Base-by-base conservation (phyloP, 225 moss, liverwort and hornwort genomes). In the Marchantia polymorpha region DNA sequence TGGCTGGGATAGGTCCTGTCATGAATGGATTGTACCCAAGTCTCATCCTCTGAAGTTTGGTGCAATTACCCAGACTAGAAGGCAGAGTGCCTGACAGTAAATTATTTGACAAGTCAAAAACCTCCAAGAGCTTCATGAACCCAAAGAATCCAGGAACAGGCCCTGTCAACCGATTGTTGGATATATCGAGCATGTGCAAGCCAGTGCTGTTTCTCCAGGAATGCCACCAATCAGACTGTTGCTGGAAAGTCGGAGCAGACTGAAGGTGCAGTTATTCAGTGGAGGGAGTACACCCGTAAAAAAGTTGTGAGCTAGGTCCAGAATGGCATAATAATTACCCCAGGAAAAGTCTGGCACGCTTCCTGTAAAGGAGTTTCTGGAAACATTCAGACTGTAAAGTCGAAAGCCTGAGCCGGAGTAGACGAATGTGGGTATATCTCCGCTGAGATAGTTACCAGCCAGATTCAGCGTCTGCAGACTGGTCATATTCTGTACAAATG, bases 1-100 rank as follows among this genome's bases (percentile, higher is more conserved):
- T n/a, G 51, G 25, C 22, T 3, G 74, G 81, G 58, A 81, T 66
- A 3, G 20, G 53, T n/a, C 81, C 81, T 23, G 64, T 74, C 73
- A 39, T 39, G 39, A 81, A 29, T 50, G 9, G 16, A 52, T 81
- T 81, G 64, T 52, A 52, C 23, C 64, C 74, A 52, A 54, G 58
- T n/a, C 65, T 59, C 26, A 81, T 11, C 16, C 64, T 73, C 52
- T 81, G 81, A 47, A 81, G 65, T 20, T 23, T 52, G 8, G 58
- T 31, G 27, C 72, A 70, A 59, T 63, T 72, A 14, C 72, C 71
- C 10, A 80, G 60, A 23, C 20, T 61, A 8, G 20, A 4, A 22
- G 79, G 79, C 50, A 80, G 48, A 56, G 17, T 7, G 19, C 79
- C 79, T 2, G 59, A 23, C 11, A 80, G 50, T 19, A 9, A 2